These are phyloP conservation scores for Cadophora sp. DNA, from an alignment of 2,329 filamentous ascomycete species.

Conservation along the genomic window DNA sequence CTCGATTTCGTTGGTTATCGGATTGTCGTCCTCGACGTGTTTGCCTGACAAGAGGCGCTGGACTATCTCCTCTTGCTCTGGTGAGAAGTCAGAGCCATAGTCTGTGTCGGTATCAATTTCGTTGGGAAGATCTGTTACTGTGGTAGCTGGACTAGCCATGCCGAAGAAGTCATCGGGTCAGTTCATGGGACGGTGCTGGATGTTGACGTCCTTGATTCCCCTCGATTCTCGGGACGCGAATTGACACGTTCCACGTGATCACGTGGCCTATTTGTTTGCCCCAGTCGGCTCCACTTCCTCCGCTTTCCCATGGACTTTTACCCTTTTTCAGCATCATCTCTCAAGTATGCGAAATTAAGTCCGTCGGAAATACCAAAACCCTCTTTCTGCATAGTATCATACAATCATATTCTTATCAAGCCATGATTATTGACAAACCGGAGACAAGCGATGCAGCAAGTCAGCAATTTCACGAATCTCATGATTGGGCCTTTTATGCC, in stretches of 20 bases:
- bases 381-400: too few relatives aligned
- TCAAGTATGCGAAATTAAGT: too few relatives aligned
- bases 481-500: too few relatives aligned
- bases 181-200: slow-evolving; percentile 5
- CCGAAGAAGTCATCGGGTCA: slow-evolving; percentile 19
- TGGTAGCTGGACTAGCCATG: slow-evolving; percentile 38
- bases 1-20: slow-evolving; percentile 42
- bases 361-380: too few relatives aligned
- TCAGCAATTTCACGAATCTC: too few relatives aligned
- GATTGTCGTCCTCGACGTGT: slow-evolving; percentile 39
- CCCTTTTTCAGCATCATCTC: background rate
- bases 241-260: background rate
- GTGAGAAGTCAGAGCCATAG: slow-evolving; percentile 68
- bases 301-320: background rate
- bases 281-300: background rate
- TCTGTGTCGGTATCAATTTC: slow-evolving; percentile 52
- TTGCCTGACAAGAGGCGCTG: slow-evolving; percentile 54
- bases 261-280: background rate
- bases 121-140: background rate
- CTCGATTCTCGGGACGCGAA: slow-evolving; percentile 9
- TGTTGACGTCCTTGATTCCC: slow-evolving; percentile 18
- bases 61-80: slow-evolving; percentile 61
- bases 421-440: too few relatives aligned
- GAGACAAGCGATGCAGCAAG: too few relatives aligned
- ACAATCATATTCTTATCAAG: too few relatives aligned